Evolutionary conservation across 306 rosid genomes (phyloP).

Genomic region (Luffa acutangula): DNA sequence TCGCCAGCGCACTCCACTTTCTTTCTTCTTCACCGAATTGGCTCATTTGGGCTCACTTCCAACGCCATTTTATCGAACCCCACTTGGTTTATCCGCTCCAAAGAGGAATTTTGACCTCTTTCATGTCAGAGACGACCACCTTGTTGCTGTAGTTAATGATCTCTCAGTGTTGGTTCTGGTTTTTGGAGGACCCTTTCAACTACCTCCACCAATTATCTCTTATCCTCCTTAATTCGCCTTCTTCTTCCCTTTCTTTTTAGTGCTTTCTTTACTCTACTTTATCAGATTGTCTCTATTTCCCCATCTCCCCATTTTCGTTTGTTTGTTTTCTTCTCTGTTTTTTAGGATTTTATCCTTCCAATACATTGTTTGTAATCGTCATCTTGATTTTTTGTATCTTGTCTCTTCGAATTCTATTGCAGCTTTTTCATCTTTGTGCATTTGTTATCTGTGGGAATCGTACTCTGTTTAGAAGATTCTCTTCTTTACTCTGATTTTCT

Average conservation of each 20-base stretch:
- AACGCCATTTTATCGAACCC: not conserved
- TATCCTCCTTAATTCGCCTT: not conserved
- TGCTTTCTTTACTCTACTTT: not conserved
- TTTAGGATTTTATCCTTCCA: constrained; percentile 2
- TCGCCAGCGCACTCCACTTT: not conserved
- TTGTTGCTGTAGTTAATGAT: constrained; percentile 21
- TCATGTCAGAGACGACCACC: constrained; percentile 22
- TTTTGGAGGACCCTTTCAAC: constrained; percentile 19
- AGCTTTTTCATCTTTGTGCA: not conserved
- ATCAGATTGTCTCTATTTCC: constrained; percentile 11
- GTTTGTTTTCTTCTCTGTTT: constrained; percentile 15
- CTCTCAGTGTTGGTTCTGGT: constrained; percentile 12
- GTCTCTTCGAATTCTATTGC: constrained; percentile 2
- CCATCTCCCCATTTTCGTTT: constrained; percentile 1
- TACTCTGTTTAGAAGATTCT: constrained; percentile 10
- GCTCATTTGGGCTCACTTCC: not conserved
- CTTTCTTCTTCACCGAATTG: not conserved
- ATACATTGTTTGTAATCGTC: constrained; percentile 9
- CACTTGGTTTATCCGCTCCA: constrained; percentile 5
- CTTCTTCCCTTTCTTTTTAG: not conserved
- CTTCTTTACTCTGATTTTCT: constrained; percentile 4
- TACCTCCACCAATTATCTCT: constrained; percentile 17
- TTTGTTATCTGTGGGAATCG: not conserved
- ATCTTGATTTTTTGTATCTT: not conserved
- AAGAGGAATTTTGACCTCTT: constrained; percentile 16